Percentiles rank a stretch among this genome's conserved stretches.
phyloP scores from a whole-genome alignment of 305 asterid species.

The Fraxinus albicans region DNA sequence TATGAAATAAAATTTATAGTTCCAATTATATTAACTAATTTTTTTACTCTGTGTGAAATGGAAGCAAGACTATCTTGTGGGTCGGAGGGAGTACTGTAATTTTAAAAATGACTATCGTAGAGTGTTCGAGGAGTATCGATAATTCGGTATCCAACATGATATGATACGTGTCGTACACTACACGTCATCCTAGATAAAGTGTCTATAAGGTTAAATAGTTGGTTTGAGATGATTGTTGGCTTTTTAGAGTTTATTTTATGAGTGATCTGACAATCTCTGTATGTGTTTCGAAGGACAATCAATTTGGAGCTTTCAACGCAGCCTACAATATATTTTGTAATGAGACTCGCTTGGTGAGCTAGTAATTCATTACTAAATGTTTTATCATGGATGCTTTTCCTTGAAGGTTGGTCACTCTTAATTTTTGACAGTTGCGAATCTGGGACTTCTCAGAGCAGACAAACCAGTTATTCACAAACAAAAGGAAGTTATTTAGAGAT shows the following conservation, averaged over 20 bases:
- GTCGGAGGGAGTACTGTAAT: not conserved
- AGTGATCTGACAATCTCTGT: conserved; percentile 25
- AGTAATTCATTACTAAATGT: conserved; percentile 10
- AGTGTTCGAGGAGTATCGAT: not conserved
- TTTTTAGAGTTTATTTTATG: conserved; percentile 9
- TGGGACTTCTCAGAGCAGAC: conserved; percentile 83
- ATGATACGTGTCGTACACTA: not conserved
- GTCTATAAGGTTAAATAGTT: not conserved
- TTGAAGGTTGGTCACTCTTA: conserved; percentile 22
- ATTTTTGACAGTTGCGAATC: conserved; percentile 54
- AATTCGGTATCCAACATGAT: not conserved
- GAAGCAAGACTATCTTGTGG: not conserved
- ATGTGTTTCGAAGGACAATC: conserved; percentile 49
- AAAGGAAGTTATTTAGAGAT: conserved; percentile 27
- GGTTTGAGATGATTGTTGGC: conserved; percentile 8
- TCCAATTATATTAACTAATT: not conserved
- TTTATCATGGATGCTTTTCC: conserved; percentile 19
- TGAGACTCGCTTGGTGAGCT: conserved; percentile 61
- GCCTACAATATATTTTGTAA: conserved; percentile 44
- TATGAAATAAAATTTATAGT: not conserved
- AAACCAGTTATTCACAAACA: conserved; percentile 39
- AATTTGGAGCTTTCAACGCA: conserved; percentile 38
- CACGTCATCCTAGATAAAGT: not conserved
- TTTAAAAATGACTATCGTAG: not conserved
- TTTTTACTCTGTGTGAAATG: not conserved